Evolutionary conservation across 192 early-diverging fungal species (phyloP).

Genomic region (Coemansia sp.): DNA sequence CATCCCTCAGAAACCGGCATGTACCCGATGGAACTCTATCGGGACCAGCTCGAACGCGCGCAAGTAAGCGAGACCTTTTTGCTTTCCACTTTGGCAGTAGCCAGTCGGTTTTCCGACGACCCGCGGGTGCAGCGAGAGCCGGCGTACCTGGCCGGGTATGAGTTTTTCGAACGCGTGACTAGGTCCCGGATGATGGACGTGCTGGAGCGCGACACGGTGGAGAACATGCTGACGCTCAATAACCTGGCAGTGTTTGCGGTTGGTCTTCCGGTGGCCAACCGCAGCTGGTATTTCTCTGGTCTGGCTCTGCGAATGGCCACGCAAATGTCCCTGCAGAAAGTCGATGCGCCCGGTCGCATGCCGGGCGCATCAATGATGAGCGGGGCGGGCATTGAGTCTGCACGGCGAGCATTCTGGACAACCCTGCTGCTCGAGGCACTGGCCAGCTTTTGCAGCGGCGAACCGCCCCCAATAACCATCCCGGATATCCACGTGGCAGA

Average conservation of each 20-base stretch:
- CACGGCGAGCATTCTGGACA: constrained; percentile 51
- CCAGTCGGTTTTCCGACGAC: constrained; percentile 49
- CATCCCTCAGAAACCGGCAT: constrained; percentile 50
- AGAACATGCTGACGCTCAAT: constrained; percentile 53
- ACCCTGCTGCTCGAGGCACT: constrained; percentile 49
- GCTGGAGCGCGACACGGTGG: constrained; percentile 46
- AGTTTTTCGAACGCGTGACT: constrained; percentile 49
- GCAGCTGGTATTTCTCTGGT: constrained; percentile 53
- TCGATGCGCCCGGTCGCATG: constrained; percentile 50
- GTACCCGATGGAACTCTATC: constrained; percentile 49
- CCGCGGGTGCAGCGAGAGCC: constrained; percentile 45
- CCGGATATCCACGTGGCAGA: constrained; percentile 53
- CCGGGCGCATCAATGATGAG: constrained; percentile 54
- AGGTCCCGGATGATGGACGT: constrained; percentile 49
- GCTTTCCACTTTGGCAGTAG: constrained; percentile 45
- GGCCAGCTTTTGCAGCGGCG: constrained; percentile 55
- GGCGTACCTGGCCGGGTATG: constrained; percentile 43
- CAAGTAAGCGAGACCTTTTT: constrained; percentile 51
- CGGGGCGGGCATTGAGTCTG: constrained; percentile 47
- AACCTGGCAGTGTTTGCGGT: constrained; percentile 53
- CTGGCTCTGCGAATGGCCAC: constrained; percentile 54
- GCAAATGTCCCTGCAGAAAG: constrained; percentile 54
- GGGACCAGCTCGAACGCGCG: constrained; percentile 37
- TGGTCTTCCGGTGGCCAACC: constrained; percentile 50
- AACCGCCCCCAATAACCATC: constrained; percentile 50